phyloP scores from a whole-genome alignment of 768 basidiomycete genomes.

The Tulasnella sp. region DNA sequence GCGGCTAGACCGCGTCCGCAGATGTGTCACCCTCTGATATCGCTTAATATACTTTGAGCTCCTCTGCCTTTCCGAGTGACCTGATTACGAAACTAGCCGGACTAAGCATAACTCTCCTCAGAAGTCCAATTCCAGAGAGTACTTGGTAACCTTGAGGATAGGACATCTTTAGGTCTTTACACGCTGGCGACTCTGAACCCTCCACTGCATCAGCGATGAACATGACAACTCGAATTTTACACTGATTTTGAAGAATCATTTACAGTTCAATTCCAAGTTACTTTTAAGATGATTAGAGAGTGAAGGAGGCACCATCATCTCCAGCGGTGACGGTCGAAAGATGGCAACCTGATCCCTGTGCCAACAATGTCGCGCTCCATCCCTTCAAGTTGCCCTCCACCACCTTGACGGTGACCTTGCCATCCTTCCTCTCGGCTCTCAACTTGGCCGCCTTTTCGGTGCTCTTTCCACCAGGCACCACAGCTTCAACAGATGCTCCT shows the following conservation, averaged over 20 bases:
- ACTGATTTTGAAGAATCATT: background rate
- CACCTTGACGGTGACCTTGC: conserved; percentile 39
- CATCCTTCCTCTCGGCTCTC: conserved; percentile 38
- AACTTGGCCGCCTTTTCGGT: conserved; percentile 44
- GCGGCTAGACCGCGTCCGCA: too few relatives aligned
- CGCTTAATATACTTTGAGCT: too few relatives aligned
- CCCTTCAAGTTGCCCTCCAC: background rate
- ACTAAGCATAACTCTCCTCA: too few relatives aligned
- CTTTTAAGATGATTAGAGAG: background rate
- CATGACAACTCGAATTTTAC: background rate
- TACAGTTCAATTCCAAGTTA: background rate
- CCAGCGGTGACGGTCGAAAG: background rate
- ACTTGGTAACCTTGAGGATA: too few relatives aligned
- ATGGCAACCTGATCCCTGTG: background rate
- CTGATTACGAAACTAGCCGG: too few relatives aligned
- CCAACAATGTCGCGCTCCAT: background rate
- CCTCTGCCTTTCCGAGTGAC: too few relatives aligned
- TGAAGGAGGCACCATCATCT: background rate
- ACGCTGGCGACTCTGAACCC: background rate
- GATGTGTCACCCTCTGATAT: too few relatives aligned
- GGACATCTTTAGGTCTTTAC: too few relatives aligned
- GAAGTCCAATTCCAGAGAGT: too few relatives aligned
- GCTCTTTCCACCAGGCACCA: conserved; percentile 47
- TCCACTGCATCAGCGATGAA: background rate
- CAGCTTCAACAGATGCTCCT: conserved; percentile 37